A percentile compares a stretch with the other conserved stretches of the same genome.
phyloP scores from a whole-genome alignment of 1,284 basidiomycete species.

The Ceratobasidium sp. region DNA sequence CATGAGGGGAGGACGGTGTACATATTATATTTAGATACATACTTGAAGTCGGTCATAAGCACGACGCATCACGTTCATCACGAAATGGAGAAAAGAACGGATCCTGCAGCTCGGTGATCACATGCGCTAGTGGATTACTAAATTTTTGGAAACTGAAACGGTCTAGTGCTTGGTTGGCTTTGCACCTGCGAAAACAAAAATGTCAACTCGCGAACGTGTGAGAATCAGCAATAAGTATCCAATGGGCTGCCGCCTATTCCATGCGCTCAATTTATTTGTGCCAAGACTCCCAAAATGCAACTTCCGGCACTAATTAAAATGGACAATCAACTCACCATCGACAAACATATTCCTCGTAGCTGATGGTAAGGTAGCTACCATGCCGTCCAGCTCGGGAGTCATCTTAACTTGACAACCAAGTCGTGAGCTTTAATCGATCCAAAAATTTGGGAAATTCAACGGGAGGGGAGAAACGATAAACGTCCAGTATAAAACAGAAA shows the following conservation, averaged over 20 bases:
- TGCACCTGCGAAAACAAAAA: slow-evolving; percentile 51
- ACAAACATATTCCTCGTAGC: slow-evolving; percentile 99
- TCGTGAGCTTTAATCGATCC: slow-evolving; percentile 53
- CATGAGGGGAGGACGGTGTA: neutral
- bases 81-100: neutral
- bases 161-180: slow-evolving; percentile 58
- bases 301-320: no score
- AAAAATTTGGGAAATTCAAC: neutral
- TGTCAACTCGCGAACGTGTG: neutral
- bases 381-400: slow-evolving; percentile 83
- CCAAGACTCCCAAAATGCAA: no score
- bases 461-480: neutral
- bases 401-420: slow-evolving; percentile 83
- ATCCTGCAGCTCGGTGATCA: neutral
- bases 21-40: slow-evolving; percentile 11
- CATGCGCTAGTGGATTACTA: neutral
- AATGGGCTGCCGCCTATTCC: neutral
- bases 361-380: slow-evolving; percentile 84
- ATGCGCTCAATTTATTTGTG: no score
- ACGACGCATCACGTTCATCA: neutral
- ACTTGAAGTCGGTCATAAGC: neutral
- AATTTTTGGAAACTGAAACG: neutral
- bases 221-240: neutral
- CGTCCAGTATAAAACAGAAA: neutral
- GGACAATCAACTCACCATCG: slow-evolving; percentile 78